Percentiles rank a stretch among this genome's conserved stretches.
Evolutionary conservation across 2,329 filamentous ascomycete species (phyloP).

Genomic region (Cladosporium sp.): DNA sequence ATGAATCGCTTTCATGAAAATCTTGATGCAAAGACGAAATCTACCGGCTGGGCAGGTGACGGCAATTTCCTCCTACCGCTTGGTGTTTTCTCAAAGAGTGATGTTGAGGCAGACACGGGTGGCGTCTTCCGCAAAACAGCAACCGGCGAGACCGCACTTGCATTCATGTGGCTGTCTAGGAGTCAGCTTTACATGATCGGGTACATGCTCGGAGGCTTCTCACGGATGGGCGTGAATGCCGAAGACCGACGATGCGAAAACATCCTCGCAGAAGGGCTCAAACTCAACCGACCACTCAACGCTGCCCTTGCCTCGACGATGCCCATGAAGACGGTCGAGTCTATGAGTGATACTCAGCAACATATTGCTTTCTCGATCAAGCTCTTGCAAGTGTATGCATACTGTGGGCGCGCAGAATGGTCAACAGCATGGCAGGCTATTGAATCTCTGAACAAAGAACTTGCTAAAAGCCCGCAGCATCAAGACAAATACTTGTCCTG

Average conservation of each 20-base stretch:
- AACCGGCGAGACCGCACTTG: constrained; percentile 41
- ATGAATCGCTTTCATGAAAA: constrained; percentile 58
- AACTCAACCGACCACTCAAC: constrained; percentile 41
- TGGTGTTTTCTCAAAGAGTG: constrained; percentile 30
- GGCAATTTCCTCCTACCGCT: constrained; percentile 40
- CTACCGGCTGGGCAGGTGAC: constrained; percentile 29
- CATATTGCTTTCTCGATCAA: constrained; percentile 1
- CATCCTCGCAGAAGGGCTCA: constrained; percentile 56
- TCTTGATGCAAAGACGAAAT: constrained; percentile 51
- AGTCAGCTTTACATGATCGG: constrained; percentile 57
- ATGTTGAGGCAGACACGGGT: constrained; percentile 39
- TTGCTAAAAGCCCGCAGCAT: constrained; percentile 13
- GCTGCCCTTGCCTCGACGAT: not conserved
- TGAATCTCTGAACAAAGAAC: constrained; percentile 45
- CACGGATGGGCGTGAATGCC: constrained; percentile 53
- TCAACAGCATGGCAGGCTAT: constrained; percentile 57
- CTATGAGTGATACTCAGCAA: not conserved
- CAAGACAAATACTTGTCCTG: constrained; percentile 32
- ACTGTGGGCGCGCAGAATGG: constrained; percentile 69
- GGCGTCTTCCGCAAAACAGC: constrained; percentile 39
- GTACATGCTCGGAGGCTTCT: constrained; percentile 55
- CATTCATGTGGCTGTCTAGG: constrained; percentile 58
- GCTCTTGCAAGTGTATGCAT: constrained; percentile 46
- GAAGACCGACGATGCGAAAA: constrained; percentile 52
- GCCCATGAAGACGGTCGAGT: not conserved